These are phyloP conservation scores for Umbellularia californica DNA, from an alignment of 164 flowering plant species.

Conservation along the genomic window DNA sequence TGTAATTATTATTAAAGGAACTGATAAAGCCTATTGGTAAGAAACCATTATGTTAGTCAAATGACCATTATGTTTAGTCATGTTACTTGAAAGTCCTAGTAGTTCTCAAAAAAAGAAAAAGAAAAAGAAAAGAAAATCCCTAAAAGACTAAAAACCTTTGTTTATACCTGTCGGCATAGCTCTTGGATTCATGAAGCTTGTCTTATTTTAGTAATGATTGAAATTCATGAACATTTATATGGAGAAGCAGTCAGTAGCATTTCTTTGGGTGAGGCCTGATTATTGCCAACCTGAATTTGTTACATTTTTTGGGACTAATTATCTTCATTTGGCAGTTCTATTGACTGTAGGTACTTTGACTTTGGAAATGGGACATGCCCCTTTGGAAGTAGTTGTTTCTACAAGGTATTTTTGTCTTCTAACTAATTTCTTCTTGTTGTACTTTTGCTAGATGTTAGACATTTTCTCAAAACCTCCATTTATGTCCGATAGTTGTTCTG, in stretches of 20 bases:
- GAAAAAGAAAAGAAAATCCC: rapidly evolving
- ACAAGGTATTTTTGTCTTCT: conserved; percentile 53
- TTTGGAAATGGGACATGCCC: conserved; percentile 93
- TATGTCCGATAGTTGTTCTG: background rate
- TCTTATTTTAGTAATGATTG: background rate
- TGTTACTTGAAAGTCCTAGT: background rate
- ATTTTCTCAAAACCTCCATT: background rate
- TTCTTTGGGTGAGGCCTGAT: background rate
- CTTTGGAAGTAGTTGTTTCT: conserved; percentile 93
- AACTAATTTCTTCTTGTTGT: background rate
- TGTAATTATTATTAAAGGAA: too few species aligned
- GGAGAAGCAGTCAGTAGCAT: background rate
- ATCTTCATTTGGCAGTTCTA: conserved; percentile 53
- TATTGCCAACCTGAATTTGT: background rate
- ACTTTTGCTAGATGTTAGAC: background rate
- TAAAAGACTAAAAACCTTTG: too few species aligned
- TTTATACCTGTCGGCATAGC: too few species aligned
- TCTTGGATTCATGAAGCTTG: background rate
- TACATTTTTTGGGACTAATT: conserved; percentile 2
- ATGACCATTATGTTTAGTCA: too few species aligned
- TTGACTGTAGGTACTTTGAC: conserved; percentile 93
- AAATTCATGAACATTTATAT: too few species aligned
- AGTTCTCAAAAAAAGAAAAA: background rate
- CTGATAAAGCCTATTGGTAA: too few species aligned
- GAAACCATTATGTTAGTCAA: too few species aligned